Evolutionary conservation across 345 rosid genomes (phyloP), one percentile per base, ranked within the genome.

Genomic region (Brassica cretica): DNA sequence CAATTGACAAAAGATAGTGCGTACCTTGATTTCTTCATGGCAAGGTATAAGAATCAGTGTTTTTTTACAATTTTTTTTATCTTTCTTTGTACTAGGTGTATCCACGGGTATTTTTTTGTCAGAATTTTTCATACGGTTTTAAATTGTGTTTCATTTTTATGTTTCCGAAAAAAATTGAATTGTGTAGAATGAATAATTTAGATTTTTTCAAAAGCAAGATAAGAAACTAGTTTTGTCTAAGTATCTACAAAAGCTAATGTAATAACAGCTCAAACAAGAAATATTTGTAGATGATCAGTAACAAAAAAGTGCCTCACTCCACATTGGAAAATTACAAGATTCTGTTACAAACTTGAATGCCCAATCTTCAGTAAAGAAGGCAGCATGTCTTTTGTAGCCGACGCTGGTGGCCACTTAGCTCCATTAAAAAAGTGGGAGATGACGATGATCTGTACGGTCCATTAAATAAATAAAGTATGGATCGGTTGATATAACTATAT

Each of bases 321-420:
- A 46, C 53, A 46, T 46, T 46, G 53, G 15, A 46, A 46, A 46
- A 46, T 46, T 46, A 46, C 53, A 46, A 46, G 5, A 46, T 12
- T 14, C 16, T 46, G 4, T 39, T 41, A 41, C 14, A 41, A 41
- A 41, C 5, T 41, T 41, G 49, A 41, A 10, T 41, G 49, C 49
- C 49, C 49, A 41, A 10, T 41, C 49, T 41, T 41, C 14, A 11
- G 49, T 41, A 41, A 41, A 41, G 9, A 41, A 9, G 14, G 49
- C 71, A 87, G 87, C 76, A 92, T 90, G 94, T 84, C 94, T 6
- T 84, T 90, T 56, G 88, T 87, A 15, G 59, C 85, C 6, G 21
- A 70, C 4, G 89, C 93, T 0, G 84, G 86, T 29, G 89, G 91
- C 1, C 88, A 88, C 71, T 72, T 90, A 8, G 78, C 88, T 88